A percentile compares a stretch with the other conserved stretches of the same genome.
Evolutionary conservation across 129 eudicot species (phyloP).

Genomic region (Ambrosia trifida): DNA sequence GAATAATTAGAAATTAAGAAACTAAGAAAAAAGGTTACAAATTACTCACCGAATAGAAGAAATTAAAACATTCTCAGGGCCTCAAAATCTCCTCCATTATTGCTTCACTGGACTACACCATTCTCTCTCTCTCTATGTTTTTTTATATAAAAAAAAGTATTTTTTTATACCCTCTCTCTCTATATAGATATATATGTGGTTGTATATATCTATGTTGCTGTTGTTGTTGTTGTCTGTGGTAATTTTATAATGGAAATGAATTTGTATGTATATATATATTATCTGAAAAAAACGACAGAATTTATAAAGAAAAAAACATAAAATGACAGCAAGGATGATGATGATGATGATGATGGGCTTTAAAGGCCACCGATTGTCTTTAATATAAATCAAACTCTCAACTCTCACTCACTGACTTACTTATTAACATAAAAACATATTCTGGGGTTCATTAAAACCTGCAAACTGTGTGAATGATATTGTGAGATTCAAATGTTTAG

Average conservation of each 20-base stretch:
- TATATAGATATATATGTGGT: constrained; percentile 10
- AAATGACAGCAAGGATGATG: constrained; percentile 49
- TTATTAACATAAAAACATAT: neutral
- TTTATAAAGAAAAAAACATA: constrained; percentile 25
- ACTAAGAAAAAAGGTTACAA: neutral
- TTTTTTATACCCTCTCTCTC: constrained; percentile 15
- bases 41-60: constrained; percentile 35
- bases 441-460: neutral
- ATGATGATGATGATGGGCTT: constrained; percentile 33
- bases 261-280: constrained; percentile 16
- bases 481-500: neutral
- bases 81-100: constrained; percentile 38
- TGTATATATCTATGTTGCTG: constrained; percentile 15
- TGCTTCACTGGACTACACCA: constrained; percentile 38
- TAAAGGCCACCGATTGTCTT: constrained; percentile 49
- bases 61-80: constrained; percentile 27
- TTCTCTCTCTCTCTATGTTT: constrained; percentile 12
- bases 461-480: constrained; percentile 8
- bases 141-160: neutral
- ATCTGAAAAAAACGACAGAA: constrained; percentile 40
- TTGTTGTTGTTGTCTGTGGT: constrained; percentile 18
- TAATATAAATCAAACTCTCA: constrained; percentile 39
- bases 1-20: neutral
- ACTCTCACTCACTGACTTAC: neutral
- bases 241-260: constrained; percentile 22